Conservation (phyloP, 2,329 filamentous ascomycete species). For the Nemania sp. region DNA sequence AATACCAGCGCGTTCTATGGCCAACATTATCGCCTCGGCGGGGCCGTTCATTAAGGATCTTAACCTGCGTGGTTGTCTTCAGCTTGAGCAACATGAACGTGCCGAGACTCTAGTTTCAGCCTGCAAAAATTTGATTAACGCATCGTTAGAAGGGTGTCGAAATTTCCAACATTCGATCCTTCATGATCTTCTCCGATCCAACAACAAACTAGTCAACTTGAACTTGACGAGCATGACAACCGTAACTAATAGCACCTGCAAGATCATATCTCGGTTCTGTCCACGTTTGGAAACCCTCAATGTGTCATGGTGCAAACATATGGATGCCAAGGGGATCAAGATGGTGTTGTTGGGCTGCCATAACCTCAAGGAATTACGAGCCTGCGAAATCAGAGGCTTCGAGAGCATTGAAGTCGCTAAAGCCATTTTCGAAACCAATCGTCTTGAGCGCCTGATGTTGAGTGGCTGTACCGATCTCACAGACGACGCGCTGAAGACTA, state of each 20-base stretch:
- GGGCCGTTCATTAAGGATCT: slow-evolving; percentile 92
- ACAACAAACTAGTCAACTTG: slow-evolving; percentile 81
- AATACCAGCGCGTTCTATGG: slow-evolving; percentile 85
- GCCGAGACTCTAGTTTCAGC: slow-evolving; percentile 82
- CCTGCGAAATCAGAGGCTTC: slow-evolving; percentile 84
- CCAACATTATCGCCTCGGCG: slow-evolving; percentile 85
- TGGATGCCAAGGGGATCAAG: slow-evolving; percentile 81
- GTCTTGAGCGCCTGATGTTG: slow-evolving; percentile 83
- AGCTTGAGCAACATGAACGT: slow-evolving; percentile 84
- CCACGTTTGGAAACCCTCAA: slow-evolving; percentile 86
- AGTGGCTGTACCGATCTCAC: slow-evolving; percentile 83
- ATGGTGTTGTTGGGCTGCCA: slow-evolving; percentile 79
- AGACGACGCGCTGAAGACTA: slow-evolving; percentile 77
- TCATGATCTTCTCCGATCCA: slow-evolving; percentile 79
- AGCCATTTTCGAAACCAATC: slow-evolving; percentile 82
- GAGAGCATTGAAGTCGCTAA: slow-evolving; percentile 78
- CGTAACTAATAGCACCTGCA: slow-evolving; percentile 86
- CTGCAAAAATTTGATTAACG: slow-evolving; percentile 87
- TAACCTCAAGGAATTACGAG: slow-evolving; percentile 81
- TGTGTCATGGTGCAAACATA: slow-evolving; percentile 91
- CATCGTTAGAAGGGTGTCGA: slow-evolving; percentile 88
- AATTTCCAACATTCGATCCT: slow-evolving; percentile 84
- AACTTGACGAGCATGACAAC: slow-evolving; percentile 86
- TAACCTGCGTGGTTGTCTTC: slow-evolving; percentile 90
- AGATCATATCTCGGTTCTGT: slow-evolving; percentile 84